A percentile compares a stretch with the other conserved stretches of the same genome.
phyloP scores from a whole-genome alignment of 768 basidiomycete genomes.

The Auriculariales sp. region DNA sequence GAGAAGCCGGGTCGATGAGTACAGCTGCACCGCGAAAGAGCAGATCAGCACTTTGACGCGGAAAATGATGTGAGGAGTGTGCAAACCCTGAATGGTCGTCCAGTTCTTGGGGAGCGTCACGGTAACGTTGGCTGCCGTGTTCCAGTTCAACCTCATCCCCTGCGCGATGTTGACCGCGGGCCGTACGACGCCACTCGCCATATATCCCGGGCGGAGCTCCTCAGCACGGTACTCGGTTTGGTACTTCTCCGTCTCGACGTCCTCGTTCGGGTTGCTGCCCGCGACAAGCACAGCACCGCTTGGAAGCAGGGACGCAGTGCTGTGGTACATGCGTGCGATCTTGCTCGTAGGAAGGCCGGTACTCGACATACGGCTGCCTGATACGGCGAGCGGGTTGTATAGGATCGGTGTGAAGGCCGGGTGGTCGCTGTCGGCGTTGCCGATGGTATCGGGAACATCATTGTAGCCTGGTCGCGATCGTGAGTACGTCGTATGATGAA shows the following conservation, averaged over 20 bases:
- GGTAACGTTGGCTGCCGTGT: conserved; percentile 29
- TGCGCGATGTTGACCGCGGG: conserved; percentile 38
- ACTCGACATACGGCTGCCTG: conserved; percentile 20
- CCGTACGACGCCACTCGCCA: conserved; percentile 33
- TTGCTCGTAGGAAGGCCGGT: conserved; percentile 16
- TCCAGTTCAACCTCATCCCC: conserved; percentile 28
- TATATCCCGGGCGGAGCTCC: conserved; percentile 19
- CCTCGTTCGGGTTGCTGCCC: conserved; percentile 32
- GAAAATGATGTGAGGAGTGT: conserved; percentile 32
- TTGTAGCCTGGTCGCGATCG: background rate
- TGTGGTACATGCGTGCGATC: conserved; percentile 27
- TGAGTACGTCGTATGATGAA: conserved; percentile 8
- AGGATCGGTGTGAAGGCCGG: conserved; percentile 14
- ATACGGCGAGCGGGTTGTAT: conserved; percentile 18
- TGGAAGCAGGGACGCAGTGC: conserved; percentile 17
- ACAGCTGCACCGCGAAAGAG: conserved; percentile 36
- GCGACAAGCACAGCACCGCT: conserved; percentile 22
- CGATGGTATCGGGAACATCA: conserved; percentile 15
- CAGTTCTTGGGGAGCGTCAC: conserved; percentile 40
- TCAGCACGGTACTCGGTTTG: conserved; percentile 21
- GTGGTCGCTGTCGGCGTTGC: conserved; percentile 24
- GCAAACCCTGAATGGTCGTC: conserved; percentile 20
- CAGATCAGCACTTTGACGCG: conserved; percentile 20
- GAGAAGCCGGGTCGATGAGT: conserved; percentile 74
- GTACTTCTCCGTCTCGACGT: conserved; percentile 9